Conservation (phyloP, 176 grass and related monocot species). For the Oryza glaberrima region DNA sequence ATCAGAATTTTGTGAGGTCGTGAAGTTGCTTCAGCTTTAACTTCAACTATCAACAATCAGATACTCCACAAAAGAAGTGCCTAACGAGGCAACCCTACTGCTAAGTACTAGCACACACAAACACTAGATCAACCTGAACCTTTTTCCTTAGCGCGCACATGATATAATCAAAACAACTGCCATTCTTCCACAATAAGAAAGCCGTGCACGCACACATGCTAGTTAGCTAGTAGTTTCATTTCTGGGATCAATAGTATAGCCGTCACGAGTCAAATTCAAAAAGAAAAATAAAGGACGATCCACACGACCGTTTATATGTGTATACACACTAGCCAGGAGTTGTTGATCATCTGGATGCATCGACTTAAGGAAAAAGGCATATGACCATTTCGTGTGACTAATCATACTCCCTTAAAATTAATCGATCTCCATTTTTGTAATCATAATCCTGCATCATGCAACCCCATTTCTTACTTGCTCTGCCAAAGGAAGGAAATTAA, state of each 20-base stretch:
- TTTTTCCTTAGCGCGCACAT: neutral
- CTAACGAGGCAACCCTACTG: neutral
- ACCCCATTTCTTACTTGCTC: neutral
- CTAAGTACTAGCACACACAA: neutral
- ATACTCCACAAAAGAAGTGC: neutral
- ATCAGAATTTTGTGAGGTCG: neutral
- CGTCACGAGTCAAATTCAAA: neutral
- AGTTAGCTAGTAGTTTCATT: neutral
- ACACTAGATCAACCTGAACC: neutral
- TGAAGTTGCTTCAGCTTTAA: neutral
- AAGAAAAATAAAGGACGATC: neutral
- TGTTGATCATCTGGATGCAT: neutral
- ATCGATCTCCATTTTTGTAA: neutral
- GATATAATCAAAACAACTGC: neutral
- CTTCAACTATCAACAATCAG: neutral
- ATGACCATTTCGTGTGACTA: neutral
- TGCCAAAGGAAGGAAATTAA: neutral
- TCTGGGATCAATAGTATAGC: neutral
- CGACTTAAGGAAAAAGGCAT: neutral
- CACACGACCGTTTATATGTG: neutral
- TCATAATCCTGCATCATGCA: neutral
- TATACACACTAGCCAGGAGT: neutral
- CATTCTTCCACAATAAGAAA: neutral
- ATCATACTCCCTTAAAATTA: neutral
- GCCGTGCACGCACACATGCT: neutral